These are phyloP conservation scores for Solidago caesia DNA, from an alignment of 129 eudicot genomes.

Conservation along the genomic window DNA sequence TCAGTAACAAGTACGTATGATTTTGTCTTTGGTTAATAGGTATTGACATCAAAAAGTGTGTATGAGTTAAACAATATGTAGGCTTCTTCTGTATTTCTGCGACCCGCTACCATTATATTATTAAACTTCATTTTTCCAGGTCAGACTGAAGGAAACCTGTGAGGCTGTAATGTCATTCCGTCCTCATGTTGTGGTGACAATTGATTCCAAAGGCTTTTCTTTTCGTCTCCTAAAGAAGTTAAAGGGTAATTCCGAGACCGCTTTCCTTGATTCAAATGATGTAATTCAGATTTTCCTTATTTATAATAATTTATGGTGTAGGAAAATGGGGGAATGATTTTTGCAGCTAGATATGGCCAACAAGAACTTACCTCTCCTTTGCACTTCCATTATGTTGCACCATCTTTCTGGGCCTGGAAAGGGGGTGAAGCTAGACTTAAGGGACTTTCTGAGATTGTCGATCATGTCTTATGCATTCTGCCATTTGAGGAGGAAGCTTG, in stretches of 20 bases:
- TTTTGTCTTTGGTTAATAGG: not conserved
- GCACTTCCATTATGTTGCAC: slow-evolving; percentile 95
- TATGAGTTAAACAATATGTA: slow-evolving; percentile 1
- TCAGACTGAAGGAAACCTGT: slow-evolving; percentile 62
- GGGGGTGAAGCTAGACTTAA: slow-evolving; percentile 91
- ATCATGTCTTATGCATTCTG: slow-evolving; percentile 82
- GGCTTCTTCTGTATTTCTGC: not conserved
- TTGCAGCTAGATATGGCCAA: slow-evolving; percentile 70
- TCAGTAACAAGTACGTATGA: not conserved
- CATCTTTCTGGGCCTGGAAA: slow-evolving; percentile 99
- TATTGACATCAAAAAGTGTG: not conserved
- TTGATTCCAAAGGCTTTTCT: slow-evolving; percentile 92
- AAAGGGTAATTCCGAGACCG: slow-evolving; percentile 47
- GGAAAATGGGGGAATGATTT: slow-evolving; percentile 58
- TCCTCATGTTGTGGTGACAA: slow-evolving; percentile 88
- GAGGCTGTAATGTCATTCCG: slow-evolving; percentile 63
- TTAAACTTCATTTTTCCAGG: slow-evolving; percentile 43
- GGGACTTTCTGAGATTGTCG: slow-evolving; percentile 67
- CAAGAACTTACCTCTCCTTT: slow-evolving; percentile 48
- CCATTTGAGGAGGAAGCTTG: slow-evolving; percentile 87
- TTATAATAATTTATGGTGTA: slow-evolving; percentile 42
- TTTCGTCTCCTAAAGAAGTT: slow-evolving; percentile 77
- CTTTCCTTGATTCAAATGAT: not conserved
- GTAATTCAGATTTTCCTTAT: slow-evolving; percentile 22
- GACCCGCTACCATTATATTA: not conserved